Percentiles rank a stretch among this genome's conserved stretches.
Conservation (phyloP, 371 early-diverging fungal genomes). For the Apophysomyces trapeziformis region DNA sequence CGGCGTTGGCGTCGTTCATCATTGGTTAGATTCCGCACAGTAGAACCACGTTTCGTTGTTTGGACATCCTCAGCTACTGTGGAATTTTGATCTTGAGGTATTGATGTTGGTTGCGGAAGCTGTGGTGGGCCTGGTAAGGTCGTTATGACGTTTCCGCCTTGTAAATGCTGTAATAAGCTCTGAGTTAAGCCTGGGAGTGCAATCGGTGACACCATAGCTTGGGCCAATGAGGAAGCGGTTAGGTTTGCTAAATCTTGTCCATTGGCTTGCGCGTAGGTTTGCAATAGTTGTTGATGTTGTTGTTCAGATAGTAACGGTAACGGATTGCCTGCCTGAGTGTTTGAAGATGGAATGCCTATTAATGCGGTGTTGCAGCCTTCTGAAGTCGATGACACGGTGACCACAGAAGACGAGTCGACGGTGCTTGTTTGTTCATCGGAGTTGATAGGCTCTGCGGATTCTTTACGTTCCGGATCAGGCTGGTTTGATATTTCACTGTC, state of each 20-base stretch:
- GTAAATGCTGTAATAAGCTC: slow-evolving; percentile 43
- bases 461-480: slow-evolving; percentile 8
- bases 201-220: slow-evolving; percentile 57
- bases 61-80: slow-evolving; percentile 2
- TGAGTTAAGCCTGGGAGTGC: slow-evolving; percentile 41
- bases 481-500: slow-evolving; percentile 3
- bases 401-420: slow-evolving; percentile 14
- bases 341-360: slow-evolving; percentile 24
- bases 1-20: slow-evolving; percentile 81
- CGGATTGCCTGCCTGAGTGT: neutral
- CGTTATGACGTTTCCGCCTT: slow-evolving; percentile 50
- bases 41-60: slow-evolving; percentile 8
- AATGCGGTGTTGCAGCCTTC: slow-evolving; percentile 19
- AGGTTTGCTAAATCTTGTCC: slow-evolving; percentile 51
- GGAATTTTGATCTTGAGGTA: slow-evolving; percentile 13
- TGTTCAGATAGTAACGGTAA: slow-evolving; percentile 25
- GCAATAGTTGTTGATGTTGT: slow-evolving; percentile 49
- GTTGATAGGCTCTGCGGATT: neutral
- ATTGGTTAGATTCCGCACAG: slow-evolving; percentile 51
- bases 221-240: slow-evolving; percentile 53
- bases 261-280: slow-evolving; percentile 46
- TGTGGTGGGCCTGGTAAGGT: slow-evolving; percentile 51
- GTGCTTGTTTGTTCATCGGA: slow-evolving; percentile 10
- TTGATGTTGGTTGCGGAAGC: slow-evolving; percentile 20
- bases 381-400: neutral